Conservation (phyloP, 306 rosid genomes). For the Quercus rubra region DNA sequence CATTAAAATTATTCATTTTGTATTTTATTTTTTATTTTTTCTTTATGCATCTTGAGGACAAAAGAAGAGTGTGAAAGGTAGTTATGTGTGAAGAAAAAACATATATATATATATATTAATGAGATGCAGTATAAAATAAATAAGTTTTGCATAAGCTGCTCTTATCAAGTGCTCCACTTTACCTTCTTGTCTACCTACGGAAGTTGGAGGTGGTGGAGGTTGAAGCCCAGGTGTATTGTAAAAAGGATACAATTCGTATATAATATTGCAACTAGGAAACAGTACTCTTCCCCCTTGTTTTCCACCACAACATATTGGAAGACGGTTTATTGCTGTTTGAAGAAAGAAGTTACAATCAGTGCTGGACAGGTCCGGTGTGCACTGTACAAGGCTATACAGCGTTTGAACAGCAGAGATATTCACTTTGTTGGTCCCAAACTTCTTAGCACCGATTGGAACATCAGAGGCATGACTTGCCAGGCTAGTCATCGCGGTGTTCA, state of each 20-base stretch:
- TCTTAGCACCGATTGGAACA: background rate
- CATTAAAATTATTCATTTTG: no score
- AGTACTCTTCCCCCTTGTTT: background rate
- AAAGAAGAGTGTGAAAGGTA: no score
- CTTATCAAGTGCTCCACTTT: background rate
- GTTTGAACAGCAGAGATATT: background rate
- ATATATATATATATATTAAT: no score
- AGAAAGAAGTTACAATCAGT: background rate
- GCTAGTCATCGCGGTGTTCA: background rate
- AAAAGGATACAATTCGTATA: constrained; percentile 4
- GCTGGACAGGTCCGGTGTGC: constrained; percentile 26
- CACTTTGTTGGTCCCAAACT: background rate
- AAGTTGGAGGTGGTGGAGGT: background rate
- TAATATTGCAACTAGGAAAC: constrained; percentile 4
- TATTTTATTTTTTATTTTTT: no score
- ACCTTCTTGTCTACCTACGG: constrained; percentile 15
- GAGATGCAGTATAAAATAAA: no score
- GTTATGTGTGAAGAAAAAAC: no score
- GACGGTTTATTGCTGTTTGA: background rate
- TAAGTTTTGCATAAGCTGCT: no score
- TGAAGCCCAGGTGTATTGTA: background rate
- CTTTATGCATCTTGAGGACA: no score
- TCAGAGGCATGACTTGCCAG: background rate
- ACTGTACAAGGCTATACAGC: constrained; percentile 20
- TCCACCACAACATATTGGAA: background rate